Evolutionary conservation across 768 basidiomycete genomes (phyloP).

Genomic region (Boletus rufocinnamomeus): DNA sequence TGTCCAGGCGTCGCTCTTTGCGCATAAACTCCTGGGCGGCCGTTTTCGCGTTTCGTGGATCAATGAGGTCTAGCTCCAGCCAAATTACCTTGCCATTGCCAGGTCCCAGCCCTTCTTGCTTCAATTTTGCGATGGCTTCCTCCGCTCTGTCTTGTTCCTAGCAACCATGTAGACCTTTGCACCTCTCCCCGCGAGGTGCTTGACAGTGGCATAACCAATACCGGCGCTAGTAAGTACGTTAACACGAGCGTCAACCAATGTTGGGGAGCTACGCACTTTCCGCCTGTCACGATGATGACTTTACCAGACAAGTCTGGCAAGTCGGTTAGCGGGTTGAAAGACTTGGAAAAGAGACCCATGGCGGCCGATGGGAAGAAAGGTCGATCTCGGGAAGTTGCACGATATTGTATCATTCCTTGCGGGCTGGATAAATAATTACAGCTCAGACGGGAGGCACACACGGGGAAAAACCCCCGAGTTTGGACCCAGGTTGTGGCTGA

Average conservation of each 20-base stretch:
- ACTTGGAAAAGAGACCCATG: constrained; percentile 24
- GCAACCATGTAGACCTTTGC: constrained; percentile 64
- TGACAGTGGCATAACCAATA: constrained; percentile 53
- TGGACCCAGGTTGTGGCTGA: too few species aligned
- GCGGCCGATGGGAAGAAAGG: neutral
- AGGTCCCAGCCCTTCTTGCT: constrained; percentile 43
- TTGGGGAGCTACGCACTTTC: constrained; percentile 41
- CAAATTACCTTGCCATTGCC: constrained; percentile 50
- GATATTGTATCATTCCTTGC: neutral
- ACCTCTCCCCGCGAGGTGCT: constrained; percentile 51
- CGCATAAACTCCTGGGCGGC: constrained; percentile 51
- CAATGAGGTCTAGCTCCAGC: constrained; percentile 53
- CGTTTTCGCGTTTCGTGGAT: constrained; percentile 48
- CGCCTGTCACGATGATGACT: constrained; percentile 59
- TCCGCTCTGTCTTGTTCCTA: constrained; percentile 47
- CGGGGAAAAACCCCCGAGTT: too few species aligned
- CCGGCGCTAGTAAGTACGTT: constrained; percentile 38
- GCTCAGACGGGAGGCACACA: too few species aligned
- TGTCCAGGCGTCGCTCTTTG: constrained; percentile 54
- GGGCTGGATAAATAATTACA: too few species aligned
- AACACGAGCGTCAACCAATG: too few species aligned
- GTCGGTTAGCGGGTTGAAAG: constrained; percentile 41
- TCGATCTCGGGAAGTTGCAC: neutral
- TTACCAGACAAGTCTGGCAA: constrained; percentile 38
- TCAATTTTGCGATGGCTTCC: constrained; percentile 49